Percentiles rank a stretch among this genome's conserved stretches.
Conservation (phyloP, 306 rosid species). For the Fagus sylvatica region DNA sequence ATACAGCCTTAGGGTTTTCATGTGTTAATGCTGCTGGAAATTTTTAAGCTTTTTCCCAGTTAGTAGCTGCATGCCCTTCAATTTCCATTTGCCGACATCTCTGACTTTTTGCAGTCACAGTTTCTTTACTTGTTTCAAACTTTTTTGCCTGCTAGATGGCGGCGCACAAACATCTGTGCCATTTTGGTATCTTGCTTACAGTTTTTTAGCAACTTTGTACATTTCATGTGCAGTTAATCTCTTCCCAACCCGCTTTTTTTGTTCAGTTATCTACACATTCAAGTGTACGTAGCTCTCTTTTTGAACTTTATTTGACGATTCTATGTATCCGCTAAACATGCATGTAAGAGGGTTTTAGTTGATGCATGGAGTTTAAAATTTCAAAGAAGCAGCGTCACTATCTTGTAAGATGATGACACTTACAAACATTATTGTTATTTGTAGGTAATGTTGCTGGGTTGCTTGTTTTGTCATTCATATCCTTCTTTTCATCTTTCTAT, state of each 20-base stretch:
- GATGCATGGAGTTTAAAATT: not conserved
- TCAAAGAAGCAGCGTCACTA: not conserved
- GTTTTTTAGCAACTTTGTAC: not conserved
- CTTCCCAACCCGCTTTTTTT: not conserved
- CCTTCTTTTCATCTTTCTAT: too few relatives aligned
- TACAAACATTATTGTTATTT: too few relatives aligned
- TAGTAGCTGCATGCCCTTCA: conserved; percentile 32
- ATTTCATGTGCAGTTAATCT: conserved; percentile 4
- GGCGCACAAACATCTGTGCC: conserved; percentile 32
- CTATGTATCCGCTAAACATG: not conserved
- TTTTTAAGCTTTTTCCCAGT: conserved; percentile 39
- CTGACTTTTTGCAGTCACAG: conserved; percentile 28
- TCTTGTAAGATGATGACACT: too few relatives aligned
- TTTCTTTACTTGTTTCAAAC: conserved; percentile 33
- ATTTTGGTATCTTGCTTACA: conserved; percentile 38
- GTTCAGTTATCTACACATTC: not conserved
- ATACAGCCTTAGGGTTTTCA: conserved; percentile 14
- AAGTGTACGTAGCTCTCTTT: not conserved
- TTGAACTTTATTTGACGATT: too few relatives aligned
- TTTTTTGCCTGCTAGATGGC: conserved; percentile 44
- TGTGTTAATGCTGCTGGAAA: conserved; percentile 35
- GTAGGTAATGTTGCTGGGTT: too few relatives aligned
- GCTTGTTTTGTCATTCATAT: too few relatives aligned
- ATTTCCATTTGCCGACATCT: conserved; percentile 49
- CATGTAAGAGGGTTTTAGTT: not conserved